Conservation (phyloP, 2,329 filamentous ascomycete genomes). For the Trichoderma asperellum region DNA sequence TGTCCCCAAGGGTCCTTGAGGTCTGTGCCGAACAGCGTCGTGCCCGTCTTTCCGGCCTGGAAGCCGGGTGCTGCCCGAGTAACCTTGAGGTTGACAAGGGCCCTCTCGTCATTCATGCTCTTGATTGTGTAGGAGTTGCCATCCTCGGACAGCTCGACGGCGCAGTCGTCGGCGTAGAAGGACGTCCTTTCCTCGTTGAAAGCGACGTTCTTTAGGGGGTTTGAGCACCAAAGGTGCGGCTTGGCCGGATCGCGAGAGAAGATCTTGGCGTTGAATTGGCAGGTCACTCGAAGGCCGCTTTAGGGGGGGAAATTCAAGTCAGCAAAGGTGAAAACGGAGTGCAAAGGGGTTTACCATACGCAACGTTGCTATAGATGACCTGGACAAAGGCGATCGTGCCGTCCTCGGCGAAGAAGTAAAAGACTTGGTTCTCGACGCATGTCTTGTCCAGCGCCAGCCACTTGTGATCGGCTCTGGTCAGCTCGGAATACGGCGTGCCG, state of each 20-base stretch:
- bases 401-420: constrained; percentile 82
- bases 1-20: constrained; percentile 83
- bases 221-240: constrained; percentile 81
- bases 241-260: constrained; percentile 75
- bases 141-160: constrained; percentile 83
- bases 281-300: constrained; percentile 86
- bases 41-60: constrained; percentile 82
- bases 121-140: constrained; percentile 85
- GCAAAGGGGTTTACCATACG: constrained; percentile 58
- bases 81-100: constrained; percentile 84
- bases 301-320: not conserved
- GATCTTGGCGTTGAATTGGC: constrained; percentile 93
- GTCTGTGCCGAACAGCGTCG: constrained; percentile 84
- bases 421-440: constrained; percentile 91
- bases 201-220: constrained; percentile 74
- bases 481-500: constrained; percentile 74
- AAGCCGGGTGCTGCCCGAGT: constrained; percentile 79
- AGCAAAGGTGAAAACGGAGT: not conserved
- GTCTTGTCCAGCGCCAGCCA: constrained; percentile 84
- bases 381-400: constrained; percentile 80
- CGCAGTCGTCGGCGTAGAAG: constrained; percentile 86
- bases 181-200: constrained; percentile 83
- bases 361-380: constrained; percentile 97
- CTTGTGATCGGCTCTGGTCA: constrained; percentile 76
- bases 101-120: constrained; percentile 78